Percentiles rank a stretch among this genome's conserved stretches.
Evolutionary conservation across 2,329 filamentous ascomycete species (phyloP).

Genomic region (Alternaria longipes): DNA sequence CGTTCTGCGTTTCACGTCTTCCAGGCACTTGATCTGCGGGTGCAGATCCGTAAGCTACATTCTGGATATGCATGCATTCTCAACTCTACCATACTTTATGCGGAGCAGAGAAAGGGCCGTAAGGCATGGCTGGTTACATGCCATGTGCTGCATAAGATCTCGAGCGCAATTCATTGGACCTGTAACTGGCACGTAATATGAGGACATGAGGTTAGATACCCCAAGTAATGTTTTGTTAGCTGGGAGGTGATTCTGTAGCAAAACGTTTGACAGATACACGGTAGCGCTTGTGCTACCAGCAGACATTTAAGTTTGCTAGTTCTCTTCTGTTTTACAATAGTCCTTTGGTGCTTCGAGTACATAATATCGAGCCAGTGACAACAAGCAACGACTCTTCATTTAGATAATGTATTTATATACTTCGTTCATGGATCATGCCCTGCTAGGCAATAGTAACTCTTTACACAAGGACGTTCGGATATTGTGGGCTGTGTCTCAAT

Average conservation of each 20-base stretch:
- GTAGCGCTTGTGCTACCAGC: background rate
- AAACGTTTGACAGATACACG: background rate
- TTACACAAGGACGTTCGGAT: background rate
- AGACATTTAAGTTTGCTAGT: background rate
- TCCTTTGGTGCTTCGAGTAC: background rate
- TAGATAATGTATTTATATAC: background rate
- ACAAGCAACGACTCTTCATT: background rate
- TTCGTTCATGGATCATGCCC: background rate
- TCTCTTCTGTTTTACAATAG: background rate
- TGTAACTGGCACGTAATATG: background rate
- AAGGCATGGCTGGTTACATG: conserved; percentile 1
- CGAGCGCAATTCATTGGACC: background rate
- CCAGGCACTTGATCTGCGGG: background rate
- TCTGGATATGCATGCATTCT: background rate
- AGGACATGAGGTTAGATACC: background rate
- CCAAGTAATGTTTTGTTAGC: background rate
- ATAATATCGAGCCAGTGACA: background rate
- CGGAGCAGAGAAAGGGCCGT: background rate
- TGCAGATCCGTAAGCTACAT: background rate
- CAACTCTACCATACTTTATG: background rate
- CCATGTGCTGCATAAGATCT: background rate
- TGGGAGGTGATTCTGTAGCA: background rate
- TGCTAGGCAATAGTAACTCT: background rate
- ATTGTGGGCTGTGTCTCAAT: background rate
- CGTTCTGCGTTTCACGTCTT: background rate